Conservation (phyloP, 352 stramenopile species). For the Globisporangium emineosum region DNA sequence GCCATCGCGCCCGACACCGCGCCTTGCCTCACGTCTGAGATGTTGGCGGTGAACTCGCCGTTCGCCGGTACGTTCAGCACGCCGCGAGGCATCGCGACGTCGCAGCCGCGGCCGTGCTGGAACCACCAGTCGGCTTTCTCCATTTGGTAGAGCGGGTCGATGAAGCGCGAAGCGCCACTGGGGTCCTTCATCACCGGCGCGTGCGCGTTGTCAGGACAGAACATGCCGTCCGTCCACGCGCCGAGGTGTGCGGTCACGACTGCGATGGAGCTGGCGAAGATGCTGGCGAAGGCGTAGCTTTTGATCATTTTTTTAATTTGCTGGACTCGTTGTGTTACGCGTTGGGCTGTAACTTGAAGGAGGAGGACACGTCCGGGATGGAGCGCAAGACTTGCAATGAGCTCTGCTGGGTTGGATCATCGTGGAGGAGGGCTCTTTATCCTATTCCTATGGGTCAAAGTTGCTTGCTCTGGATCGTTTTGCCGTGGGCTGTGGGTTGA, state of each 20-base stretch:
- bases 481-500: not conserved
- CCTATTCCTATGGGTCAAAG: too few species aligned
- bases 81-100: not conserved
- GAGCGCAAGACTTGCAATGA: slow-evolving; percentile 1
- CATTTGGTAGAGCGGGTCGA: not conserved
- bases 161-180: not conserved
- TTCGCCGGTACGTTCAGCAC: not conserved
- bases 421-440: not conserved
- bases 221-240: not conserved
- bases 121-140: not conserved
- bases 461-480: not conserved
- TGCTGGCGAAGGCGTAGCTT: not conserved
- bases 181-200: not conserved
- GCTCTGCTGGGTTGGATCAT: not conserved
- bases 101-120: not conserved
- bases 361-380: not conserved
- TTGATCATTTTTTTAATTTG: not conserved
- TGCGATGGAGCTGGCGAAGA: not conserved
- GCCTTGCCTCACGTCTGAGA: not conserved
- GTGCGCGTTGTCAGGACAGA: not conserved
- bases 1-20: not conserved
- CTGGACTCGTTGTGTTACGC: not conserved
- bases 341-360: not conserved
- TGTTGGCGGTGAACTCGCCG: not conserved
- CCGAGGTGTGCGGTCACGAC: not conserved